These are phyloP conservation scores for Ceratobasidium sp. DNA, from an alignment of 1,284 basidiomycete species.

Conservation along the genomic window DNA sequence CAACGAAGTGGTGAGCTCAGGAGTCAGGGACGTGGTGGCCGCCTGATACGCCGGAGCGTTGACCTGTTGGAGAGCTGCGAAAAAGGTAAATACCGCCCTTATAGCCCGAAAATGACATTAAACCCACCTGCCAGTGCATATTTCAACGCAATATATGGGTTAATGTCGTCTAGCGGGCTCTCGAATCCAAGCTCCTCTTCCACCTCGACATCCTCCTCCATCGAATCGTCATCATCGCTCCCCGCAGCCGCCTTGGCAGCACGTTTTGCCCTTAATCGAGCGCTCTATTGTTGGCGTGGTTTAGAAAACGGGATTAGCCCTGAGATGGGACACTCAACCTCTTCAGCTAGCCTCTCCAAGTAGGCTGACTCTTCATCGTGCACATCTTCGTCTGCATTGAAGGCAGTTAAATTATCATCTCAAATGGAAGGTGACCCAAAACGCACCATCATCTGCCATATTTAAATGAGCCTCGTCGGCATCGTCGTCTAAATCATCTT, in stretches of 20 bases:
- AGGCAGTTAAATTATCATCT: no score
- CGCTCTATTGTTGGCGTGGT: constrained; percentile 62
- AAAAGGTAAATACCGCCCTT: constrained; percentile 31
- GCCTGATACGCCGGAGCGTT: constrained; percentile 74
- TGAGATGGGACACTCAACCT: constrained; percentile 63
- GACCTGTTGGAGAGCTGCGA: constrained; percentile 76
- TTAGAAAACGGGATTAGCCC: constrained; percentile 22
- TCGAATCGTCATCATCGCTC: constrained; percentile 62
- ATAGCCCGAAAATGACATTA: neutral
- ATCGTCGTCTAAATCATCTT: constrained; percentile 65
- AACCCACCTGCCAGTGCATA: constrained; percentile 74
- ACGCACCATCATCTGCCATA: constrained; percentile 76
- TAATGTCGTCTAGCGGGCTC: constrained; percentile 78
- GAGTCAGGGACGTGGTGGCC: constrained; percentile 73
- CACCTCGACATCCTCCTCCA: constrained; percentile 66
- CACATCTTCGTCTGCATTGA: constrained; percentile 63
- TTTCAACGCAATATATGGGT: constrained; percentile 80
- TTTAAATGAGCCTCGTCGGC: constrained; percentile 67
- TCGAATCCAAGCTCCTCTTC: constrained; percentile 84
- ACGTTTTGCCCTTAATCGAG: constrained; percentile 73
- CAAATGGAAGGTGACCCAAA: neutral
- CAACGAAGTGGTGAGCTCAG: constrained; percentile 79
- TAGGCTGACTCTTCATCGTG: constrained; percentile 88
- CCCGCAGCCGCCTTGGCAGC: constrained; percentile 57
- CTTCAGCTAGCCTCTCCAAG: constrained; percentile 81